phyloP scores from a whole-genome alignment of 306 rosid genomes.

The Pyrus betulifolia region DNA sequence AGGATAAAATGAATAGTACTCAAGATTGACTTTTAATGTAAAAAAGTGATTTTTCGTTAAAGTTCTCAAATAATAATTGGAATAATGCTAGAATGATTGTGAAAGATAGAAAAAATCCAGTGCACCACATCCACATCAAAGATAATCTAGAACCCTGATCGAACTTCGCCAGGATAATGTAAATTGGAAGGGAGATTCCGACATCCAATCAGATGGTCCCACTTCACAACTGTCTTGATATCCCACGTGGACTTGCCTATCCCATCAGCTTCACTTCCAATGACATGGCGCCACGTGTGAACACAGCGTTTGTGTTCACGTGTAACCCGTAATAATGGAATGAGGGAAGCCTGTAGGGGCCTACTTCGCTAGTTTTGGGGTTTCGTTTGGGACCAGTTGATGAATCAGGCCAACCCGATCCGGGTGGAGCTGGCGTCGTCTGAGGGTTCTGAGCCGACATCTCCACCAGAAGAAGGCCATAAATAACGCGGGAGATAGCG shows the following conservation, averaged over 20 bases:
- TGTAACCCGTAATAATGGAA: constrained; percentile 29
- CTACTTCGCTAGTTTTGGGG: not conserved
- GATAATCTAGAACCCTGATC: not conserved
- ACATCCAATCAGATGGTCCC: constrained; percentile 23
- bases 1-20: no score
- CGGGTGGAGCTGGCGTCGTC: not conserved
- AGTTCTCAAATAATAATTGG: no score
- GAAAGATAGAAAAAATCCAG: not conserved
- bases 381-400: constrained; percentile 22
- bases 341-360: not conserved
- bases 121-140: constrained; percentile 23
- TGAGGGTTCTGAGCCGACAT: not conserved
- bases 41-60: no score
- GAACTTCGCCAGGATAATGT: constrained; percentile 17
- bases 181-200: constrained; percentile 18
- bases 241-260: constrained; percentile 33
- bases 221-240: constrained; percentile 8
- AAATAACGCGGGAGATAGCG: constrained; percentile 13
- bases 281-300: constrained; percentile 19
- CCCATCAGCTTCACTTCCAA: constrained; percentile 19
- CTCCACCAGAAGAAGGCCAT: constrained; percentile 15
- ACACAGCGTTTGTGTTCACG: constrained; percentile 30
- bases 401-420: constrained; percentile 12
- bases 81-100: not conserved
- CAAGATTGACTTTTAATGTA: no score